Evolutionary conservation across 139 green algal species (phyloP).

Genomic region (Desmodesmus armatus): DNA sequence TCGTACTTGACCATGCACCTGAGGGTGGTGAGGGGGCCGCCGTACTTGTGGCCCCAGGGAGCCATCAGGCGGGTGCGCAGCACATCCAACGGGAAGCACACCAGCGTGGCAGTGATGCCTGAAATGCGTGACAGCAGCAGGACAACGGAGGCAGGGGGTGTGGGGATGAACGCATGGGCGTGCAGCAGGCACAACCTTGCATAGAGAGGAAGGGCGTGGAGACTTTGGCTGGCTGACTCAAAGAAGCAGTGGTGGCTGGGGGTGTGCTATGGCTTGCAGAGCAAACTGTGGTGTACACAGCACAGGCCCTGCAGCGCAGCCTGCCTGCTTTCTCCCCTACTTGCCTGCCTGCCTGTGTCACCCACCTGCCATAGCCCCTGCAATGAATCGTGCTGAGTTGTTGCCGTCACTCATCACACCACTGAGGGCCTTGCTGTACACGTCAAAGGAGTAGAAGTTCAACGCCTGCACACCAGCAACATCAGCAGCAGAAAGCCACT

Average conservation of each 20-base stretch:
- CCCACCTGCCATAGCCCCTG: constrained; percentile 63
- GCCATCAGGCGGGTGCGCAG: constrained; percentile 79
- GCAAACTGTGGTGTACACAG: too few relatives aligned
- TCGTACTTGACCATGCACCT: constrained; percentile 67
- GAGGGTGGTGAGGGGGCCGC: constrained; percentile 63
- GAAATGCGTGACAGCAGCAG: too few relatives aligned
- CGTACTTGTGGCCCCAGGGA: constrained; percentile 54
- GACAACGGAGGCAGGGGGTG: neutral
- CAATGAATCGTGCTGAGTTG: constrained; percentile 58
- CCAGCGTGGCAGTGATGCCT: constrained; percentile 77
- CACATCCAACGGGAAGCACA: constrained; percentile 87
- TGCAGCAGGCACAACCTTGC: neutral
- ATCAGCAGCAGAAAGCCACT: neutral
- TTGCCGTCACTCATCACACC: constrained; percentile 41
- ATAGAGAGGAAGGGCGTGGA: neutral
- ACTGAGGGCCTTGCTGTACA: constrained; percentile 64
- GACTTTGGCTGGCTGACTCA: too few relatives aligned
- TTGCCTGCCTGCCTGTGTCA: neutral
- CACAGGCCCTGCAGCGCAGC: too few relatives aligned
- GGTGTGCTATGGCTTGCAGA: too few relatives aligned
- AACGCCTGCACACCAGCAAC: constrained; percentile 66
- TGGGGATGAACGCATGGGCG: neutral
- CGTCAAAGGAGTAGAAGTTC: constrained; percentile 87
- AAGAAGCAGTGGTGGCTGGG: too few relatives aligned
- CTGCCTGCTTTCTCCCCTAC: too few relatives aligned